A percentile compares a stretch with the other conserved stretches of the same genome.
These are phyloP conservation scores for Phylloporus sp. DNA, from an alignment of 1,284 basidiomycete species.

Conservation along the genomic window DNA sequence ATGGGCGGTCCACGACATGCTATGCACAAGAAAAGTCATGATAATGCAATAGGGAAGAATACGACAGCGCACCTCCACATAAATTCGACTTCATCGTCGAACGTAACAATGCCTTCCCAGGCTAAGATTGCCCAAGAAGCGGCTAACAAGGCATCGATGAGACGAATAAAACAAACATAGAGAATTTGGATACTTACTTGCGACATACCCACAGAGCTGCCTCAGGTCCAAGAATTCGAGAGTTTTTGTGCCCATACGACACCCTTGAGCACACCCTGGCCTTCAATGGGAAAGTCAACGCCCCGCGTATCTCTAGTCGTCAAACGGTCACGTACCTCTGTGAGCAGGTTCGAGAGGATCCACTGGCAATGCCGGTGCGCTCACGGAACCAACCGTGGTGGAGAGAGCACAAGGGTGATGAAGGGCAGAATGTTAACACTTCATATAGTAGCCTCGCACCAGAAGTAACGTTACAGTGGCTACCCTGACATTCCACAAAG, in stretches of 20 bases:
- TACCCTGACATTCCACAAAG: constrained; percentile 3
- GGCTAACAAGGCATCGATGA: constrained; percentile 2
- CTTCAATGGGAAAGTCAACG: background rate
- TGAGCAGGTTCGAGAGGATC: background rate
- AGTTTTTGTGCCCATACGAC: constrained; percentile 3
- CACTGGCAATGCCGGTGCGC: constrained; percentile 5
- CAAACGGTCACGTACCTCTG: background rate
- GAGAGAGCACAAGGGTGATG: background rate
- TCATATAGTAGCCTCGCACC: background rate
- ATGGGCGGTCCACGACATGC: constrained; percentile 16
- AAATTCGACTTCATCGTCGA: constrained; percentile 17
- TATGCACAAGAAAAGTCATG: background rate
- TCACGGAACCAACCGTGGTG: background rate
- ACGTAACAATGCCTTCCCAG: constrained; percentile 21
- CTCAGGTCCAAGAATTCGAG: background rate
- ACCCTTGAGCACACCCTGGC: background rate
- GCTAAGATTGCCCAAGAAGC: constrained; percentile 11
- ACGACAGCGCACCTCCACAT: constrained; percentile 24
- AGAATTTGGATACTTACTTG: constrained; percentile 7
- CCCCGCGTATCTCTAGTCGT: too few species aligned
- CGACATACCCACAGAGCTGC: constrained; percentile 15
- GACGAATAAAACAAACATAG: background rate
- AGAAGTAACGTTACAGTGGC: constrained; percentile 6
- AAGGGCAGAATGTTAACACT: background rate
- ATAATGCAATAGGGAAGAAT: background rate